phyloP scores from a whole-genome alignment of 768 basidiomycete genomes.

The Rhizopogon vinicolor region DNA sequence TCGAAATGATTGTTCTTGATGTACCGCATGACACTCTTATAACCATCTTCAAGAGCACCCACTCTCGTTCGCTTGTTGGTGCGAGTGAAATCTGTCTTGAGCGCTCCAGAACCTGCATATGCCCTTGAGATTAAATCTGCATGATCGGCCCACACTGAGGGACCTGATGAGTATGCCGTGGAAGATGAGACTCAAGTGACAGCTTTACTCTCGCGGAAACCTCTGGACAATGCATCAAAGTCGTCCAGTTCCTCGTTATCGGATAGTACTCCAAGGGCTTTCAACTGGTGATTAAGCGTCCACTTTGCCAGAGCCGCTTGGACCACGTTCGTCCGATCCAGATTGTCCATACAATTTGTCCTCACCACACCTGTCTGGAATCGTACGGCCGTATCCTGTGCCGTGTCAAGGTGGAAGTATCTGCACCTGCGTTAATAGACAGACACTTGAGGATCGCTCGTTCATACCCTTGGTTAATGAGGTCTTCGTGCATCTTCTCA shows the following conservation, averaged over 20 bases:
- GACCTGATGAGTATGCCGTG: constrained; percentile 7
- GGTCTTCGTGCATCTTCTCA: constrained; percentile 67
- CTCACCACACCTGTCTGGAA: constrained; percentile 77
- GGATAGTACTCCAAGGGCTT: constrained; percentile 64
- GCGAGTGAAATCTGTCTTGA: constrained; percentile 96
- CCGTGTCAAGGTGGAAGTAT: constrained; percentile 70
- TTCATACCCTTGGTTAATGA: constrained; percentile 60
- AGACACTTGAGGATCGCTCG: background rate
- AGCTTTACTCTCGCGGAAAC: constrained; percentile 83
- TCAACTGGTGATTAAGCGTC: constrained; percentile 76
- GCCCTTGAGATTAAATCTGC: constrained; percentile 87
- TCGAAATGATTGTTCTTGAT: constrained; percentile 97
- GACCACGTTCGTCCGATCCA: constrained; percentile 96
- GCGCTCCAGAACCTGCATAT: constrained; percentile 91
- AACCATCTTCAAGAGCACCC: constrained; percentile 79
- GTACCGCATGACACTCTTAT: constrained; percentile 82
- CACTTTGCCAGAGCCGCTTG: constrained; percentile 89
- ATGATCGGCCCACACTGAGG: constrained; percentile 94
- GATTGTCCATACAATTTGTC: constrained; percentile 97
- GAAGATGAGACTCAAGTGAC: background rate
- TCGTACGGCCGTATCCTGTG: constrained; percentile 40
- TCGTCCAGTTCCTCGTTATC: constrained; percentile 74
- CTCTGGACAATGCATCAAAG: constrained; percentile 70
- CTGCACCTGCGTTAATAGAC: constrained; percentile 33
- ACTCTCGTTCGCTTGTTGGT: constrained; percentile 84